phyloP scores from a whole-genome alignment of 2,329 filamentous ascomycete species.

The Colletotrichum orbiculare region DNA sequence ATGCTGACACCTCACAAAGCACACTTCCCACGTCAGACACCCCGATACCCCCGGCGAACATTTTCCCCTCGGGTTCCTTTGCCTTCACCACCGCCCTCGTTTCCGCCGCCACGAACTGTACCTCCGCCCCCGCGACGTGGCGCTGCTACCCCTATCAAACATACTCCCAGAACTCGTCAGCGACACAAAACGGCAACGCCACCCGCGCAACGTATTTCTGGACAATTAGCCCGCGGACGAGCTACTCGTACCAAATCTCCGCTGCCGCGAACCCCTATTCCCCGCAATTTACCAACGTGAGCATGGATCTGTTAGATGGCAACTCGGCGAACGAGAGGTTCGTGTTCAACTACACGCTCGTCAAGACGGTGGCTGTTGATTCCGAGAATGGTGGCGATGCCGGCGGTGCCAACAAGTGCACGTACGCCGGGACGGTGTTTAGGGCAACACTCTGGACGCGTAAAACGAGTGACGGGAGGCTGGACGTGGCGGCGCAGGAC shows the following conservation, averaged over 20 bases:
- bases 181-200: conserved; percentile 49
- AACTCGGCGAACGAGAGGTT: conserved; percentile 65
- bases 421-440: conserved; percentile 66
- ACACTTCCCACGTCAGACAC: background rate
- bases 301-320: conserved; percentile 60
- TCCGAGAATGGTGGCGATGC: conserved; percentile 52
- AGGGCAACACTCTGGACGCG: conserved; percentile 70
- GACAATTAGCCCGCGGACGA: conserved; percentile 60
- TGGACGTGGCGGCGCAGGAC: conserved; percentile 18
- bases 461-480: conserved; percentile 41
- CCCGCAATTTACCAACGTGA: conserved; percentile 64
- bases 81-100: conserved; percentile 68
- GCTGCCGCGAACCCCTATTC: conserved; percentile 66
- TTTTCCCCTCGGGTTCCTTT: conserved; percentile 73
- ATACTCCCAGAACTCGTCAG: conserved; percentile 50
- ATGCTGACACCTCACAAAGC: too few species aligned
- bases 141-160: conserved; percentile 68
- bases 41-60: conserved; percentile 28
- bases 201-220: conserved; percentile 71
- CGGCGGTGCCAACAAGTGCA: conserved; percentile 64
- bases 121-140: conserved; percentile 68
- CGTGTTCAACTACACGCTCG: conserved; percentile 64
- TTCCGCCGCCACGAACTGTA: conserved; percentile 65
- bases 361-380: conserved; percentile 62
- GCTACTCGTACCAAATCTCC: conserved; percentile 57